Conservation (phyloP, 148 eudicot genomes). For the Amaranthus hypochondriacus region DNA sequence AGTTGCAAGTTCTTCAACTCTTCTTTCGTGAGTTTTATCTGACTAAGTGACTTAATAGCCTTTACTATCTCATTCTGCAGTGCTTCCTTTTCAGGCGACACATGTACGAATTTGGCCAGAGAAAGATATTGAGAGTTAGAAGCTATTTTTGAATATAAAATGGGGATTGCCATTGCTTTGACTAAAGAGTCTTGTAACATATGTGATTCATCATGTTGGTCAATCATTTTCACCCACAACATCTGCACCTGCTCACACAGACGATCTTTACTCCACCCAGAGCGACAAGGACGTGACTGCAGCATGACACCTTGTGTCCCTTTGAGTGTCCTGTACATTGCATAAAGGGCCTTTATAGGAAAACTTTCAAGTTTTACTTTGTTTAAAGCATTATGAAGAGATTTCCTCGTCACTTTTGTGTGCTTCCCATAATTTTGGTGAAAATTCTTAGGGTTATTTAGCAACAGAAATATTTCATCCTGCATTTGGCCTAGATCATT, state of each 20-base stretch:
- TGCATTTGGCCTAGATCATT: constrained; percentile 16
- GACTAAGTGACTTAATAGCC: constrained; percentile 45
- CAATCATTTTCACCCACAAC: constrained; percentile 36
- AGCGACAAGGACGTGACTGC: constrained; percentile 19
- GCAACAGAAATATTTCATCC: constrained; percentile 30
- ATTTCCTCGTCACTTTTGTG: constrained; percentile 26
- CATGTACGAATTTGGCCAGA: constrained; percentile 28
- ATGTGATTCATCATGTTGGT: constrained; percentile 37
- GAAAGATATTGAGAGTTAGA: constrained; percentile 23
- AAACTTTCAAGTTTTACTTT: constrained; percentile 45
- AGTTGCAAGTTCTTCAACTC: constrained; percentile 40
- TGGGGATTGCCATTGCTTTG: constrained; percentile 64
- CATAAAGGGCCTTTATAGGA: constrained; percentile 36
- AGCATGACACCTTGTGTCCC: constrained; percentile 45
- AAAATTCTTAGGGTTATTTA: constrained; percentile 47
- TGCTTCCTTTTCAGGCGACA: constrained; percentile 40
- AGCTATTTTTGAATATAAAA: constrained; percentile 36
- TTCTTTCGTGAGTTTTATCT: constrained; percentile 27
- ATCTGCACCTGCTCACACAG: constrained; percentile 31
- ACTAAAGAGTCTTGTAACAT: constrained; percentile 47
- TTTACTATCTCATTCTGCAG: constrained; percentile 59
- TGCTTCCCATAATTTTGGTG: constrained; percentile 16
- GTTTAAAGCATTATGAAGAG: constrained; percentile 39
- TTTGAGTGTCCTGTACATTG: constrained; percentile 64
- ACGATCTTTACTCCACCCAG: constrained; percentile 30